Percentiles rank a stretch among this genome's conserved stretches.
Evolutionary conservation across 192 early-diverging fungal species (phyloP).

Genomic region (Cladochytrium replicatum): DNA sequence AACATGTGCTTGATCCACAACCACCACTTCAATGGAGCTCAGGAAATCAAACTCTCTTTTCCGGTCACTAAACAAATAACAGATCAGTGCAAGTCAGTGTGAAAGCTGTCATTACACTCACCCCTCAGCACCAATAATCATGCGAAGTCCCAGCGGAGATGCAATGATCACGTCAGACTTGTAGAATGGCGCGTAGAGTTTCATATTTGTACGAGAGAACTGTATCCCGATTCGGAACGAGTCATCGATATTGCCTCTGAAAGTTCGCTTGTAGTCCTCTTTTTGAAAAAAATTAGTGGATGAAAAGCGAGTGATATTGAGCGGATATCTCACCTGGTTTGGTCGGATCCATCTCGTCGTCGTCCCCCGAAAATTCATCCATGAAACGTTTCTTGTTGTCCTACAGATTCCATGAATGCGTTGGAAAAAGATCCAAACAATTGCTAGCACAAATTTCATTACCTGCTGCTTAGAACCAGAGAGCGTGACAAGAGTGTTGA

Average conservation of each 20-base stretch:
- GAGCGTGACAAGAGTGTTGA: conserved; percentile 63
- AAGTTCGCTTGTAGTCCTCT: conserved; percentile 72
- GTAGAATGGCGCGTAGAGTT: conserved; percentile 84
- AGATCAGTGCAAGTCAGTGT: background rate
- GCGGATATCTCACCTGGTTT: conserved; percentile 49
- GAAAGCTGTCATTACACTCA: conserved; percentile 14
- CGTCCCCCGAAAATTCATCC: conserved; percentile 66
- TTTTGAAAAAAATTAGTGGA: conserved; percentile 1
- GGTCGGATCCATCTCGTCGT: conserved; percentile 46
- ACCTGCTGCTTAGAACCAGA: conserved; percentile 72
- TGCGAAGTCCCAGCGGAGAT: conserved; percentile 82
- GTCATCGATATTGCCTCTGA: conserved; percentile 94
- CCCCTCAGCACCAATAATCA: conserved; percentile 74
- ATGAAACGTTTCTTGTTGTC: conserved; percentile 77
- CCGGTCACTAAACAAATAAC: conserved; percentile 51
- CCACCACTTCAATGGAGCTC: conserved; percentile 82
- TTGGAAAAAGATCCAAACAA: background rate
- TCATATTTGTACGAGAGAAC: conserved; percentile 74
- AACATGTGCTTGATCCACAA: conserved; percentile 76
- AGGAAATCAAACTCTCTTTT: conserved; percentile 89
- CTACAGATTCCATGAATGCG: conserved; percentile 12
- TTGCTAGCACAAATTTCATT: background rate
- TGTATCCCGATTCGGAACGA: conserved; percentile 88
- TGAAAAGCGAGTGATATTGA: background rate
- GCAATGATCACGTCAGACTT: conserved; percentile 83